Base-by-base conservation (phyloP, 371 early-diverging fungal species). In the Paramicrosporidium saccamoebae region DNA sequence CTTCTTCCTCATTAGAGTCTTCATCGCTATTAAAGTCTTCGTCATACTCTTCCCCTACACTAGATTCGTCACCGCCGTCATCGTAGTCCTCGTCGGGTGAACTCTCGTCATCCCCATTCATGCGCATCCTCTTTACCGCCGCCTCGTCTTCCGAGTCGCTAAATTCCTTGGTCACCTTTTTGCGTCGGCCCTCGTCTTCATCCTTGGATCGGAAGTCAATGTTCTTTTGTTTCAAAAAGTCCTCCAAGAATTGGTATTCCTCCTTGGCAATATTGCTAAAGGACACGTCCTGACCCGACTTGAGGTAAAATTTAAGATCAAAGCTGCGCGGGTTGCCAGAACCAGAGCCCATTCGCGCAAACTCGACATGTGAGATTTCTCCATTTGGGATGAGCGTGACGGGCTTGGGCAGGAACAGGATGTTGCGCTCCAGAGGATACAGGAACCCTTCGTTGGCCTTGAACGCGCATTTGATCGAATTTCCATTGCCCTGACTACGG, bases 361-460 rank as follows among this genome's bases (percentile, higher is more conserved):
- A 98, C 8, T 73, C 73, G 10, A 98, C 74, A 10, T 55, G 53
- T 16, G 57, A 46, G 20, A 96, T 81, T 14, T 84, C 82, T 14
- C 47, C 38, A 30, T 69, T 58, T 5, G 78, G 60, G 20, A 98
- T 68, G 18, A 59, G 66, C 20, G 73, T 67, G 11, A 82, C 53
- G 0, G 86, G 88, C 40, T 96, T 97, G 20, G 94, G 88, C 19
- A 94, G 58, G 36, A 94, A 90, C 20, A 95, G 24, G 32, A 96
- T 58, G 12, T 65, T 62, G 33, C 69, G 71, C 29, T 78, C 82
- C 24, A 96, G 52, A 2, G 84, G 88, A 38, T 84, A 98, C 13
- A 98, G 43, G 29, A 63, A 64, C 19, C 92, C 92, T 46, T 96
- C 96, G 51, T 74, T 84, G 22, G 97, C 92, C 46, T 94, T 95